A percentile compares a stretch with the other conserved stretches of the same genome.
Evolutionary conservation across 306 rosid genomes (phyloP).

Genomic region (Begonia peltatifolia): DNA sequence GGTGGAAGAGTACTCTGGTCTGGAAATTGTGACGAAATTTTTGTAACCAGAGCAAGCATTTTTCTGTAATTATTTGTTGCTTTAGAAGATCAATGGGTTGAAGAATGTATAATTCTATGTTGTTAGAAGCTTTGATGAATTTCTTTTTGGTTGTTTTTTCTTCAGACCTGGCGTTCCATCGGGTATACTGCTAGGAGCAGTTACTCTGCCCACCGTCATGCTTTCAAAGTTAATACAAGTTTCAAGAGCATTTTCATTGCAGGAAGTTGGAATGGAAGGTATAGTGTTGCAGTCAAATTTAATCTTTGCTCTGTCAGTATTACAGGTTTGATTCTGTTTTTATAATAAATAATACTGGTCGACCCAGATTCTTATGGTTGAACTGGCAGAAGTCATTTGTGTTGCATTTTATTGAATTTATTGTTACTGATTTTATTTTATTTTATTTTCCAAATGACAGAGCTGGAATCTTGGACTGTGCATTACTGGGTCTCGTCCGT

Average conservation of each 20-base stretch:
- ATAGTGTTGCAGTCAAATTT: not conserved
- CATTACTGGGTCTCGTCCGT: constrained; percentile 88
- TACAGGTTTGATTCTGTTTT: not conserved
- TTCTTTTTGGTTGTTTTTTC: constrained; percentile 1
- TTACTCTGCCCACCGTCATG: constrained; percentile 61
- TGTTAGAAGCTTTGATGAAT: not conserved
- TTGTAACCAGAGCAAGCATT: not conserved
- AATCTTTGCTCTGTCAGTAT: not conserved
- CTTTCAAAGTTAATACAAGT: constrained; percentile 65
- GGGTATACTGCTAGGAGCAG: constrained; percentile 66
- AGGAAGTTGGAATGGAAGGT: constrained; percentile 50
- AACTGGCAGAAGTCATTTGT: not conserved
- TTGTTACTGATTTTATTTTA: constrained; percentile 2
- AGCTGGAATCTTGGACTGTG: constrained; percentile 59
- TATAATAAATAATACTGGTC: not conserved
- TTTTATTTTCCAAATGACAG: constrained; percentile 23
- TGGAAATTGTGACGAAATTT: not conserved
- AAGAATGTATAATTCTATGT: not conserved
- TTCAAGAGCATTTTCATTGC: constrained; percentile 36
- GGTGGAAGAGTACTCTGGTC: not conserved
- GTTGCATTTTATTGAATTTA: not conserved
- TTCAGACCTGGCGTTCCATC: constrained; percentile 78
- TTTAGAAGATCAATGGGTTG: not conserved
- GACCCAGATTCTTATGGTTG: not conserved
- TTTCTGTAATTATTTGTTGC: not conserved